Conservation (phyloP, 1,284 basidiomycete genomes). For the Schizophyllum amplum region DNA sequence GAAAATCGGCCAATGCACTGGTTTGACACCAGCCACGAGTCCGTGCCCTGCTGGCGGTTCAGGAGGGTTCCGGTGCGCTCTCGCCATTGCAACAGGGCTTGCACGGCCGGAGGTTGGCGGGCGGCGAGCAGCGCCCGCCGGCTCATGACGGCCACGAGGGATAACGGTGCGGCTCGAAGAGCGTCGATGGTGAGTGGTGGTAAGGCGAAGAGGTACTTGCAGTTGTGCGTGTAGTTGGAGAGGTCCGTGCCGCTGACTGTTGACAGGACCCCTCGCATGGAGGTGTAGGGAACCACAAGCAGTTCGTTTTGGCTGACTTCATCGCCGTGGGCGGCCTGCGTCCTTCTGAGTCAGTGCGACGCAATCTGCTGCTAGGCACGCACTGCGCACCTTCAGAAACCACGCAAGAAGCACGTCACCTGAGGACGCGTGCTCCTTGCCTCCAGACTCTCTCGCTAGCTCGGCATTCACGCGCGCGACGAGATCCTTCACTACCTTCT, state of each 20-base stretch:
- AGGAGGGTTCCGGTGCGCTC: neutral
- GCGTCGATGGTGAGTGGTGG: neutral
- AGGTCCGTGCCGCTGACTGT: conserved; percentile 14
- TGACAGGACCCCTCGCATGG: conserved; percentile 23
- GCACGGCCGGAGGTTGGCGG: neutral
- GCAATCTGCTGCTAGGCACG: neutral
- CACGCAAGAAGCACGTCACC: conserved; percentile 31
- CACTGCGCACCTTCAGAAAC: conserved; percentile 25
- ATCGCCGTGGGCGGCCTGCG: conserved; percentile 22
- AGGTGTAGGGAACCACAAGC: conserved; percentile 26
- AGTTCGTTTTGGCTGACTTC: conserved; percentile 20
- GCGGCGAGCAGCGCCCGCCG: neutral
- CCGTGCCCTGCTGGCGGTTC: neutral
- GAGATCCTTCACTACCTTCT: conserved; percentile 17
- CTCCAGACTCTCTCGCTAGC: conserved; percentile 12
- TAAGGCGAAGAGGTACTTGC: neutral
- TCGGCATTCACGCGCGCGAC: conserved; percentile 20
- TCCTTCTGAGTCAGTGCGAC: neutral
- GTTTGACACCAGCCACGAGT: neutral
- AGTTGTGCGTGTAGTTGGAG: conserved; percentile 26
- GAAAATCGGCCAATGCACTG: neutral
- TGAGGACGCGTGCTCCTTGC: conserved; percentile 18
- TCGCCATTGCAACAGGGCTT: neutral
- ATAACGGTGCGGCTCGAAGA: neutral
- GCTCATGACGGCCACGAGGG: neutral